Conservation (phyloP, 352 stramenopile genomes). For the Achlya hypogyna region DNA sequence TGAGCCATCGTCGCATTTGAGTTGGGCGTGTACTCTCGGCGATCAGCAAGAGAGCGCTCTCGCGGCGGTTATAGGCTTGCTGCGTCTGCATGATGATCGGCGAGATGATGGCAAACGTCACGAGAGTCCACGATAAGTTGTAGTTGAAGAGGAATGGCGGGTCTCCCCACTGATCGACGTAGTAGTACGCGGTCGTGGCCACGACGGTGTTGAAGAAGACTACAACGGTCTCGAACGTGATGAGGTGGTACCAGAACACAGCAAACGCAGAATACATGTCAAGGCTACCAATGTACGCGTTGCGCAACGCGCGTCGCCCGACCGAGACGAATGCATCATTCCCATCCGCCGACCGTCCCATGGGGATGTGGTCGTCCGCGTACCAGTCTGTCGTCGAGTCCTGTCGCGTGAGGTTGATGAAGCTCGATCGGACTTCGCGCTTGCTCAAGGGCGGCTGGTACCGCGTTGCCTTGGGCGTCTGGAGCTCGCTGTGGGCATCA, state of each 20-base stretch:
- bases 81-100: constrained; percentile 18
- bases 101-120: constrained; percentile 20
- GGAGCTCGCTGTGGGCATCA: neutral
- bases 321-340: neutral
- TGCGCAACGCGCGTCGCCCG: neutral
- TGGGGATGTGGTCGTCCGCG: neutral
- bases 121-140: constrained; percentile 19
- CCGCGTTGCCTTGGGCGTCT: neutral
- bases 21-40: neutral
- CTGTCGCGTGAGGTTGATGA: neutral
- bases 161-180: neutral
- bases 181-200: constrained; percentile 14
- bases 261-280: constrained; percentile 16
- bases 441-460: neutral
- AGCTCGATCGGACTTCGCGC: neutral
- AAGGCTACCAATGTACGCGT: neutral
- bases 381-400: neutral
- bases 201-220: constrained; percentile 13
- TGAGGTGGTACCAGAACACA: constrained; percentile 1
- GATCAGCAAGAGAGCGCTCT: constrained; percentile 10
- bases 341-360: neutral
- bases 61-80: constrained; percentile 17
- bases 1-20: neutral
- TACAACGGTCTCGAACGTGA: constrained; percentile 11
- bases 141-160: neutral